Evolutionary conservation across 148 eudicot genomes (phyloP).

Genomic region (Rhododendron griersonianum): DNA sequence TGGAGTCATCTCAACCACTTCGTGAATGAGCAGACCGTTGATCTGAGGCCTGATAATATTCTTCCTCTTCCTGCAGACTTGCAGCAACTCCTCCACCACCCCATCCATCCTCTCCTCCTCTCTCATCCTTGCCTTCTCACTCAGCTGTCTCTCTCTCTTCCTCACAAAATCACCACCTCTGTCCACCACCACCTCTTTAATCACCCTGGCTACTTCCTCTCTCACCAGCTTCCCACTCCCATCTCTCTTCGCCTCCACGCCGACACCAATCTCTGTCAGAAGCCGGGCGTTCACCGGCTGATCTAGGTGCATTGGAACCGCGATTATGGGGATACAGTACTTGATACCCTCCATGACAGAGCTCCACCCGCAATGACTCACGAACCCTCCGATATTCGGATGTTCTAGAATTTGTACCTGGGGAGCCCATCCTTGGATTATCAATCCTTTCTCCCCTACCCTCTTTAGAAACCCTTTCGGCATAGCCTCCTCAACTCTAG

Average conservation of each 20-base stretch:
- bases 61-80: neutral
- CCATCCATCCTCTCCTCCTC: conserved; percentile 2
- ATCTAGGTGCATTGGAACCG: neutral
- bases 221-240: neutral
- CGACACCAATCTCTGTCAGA: neutral
- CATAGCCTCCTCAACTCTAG: neutral
- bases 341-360: conserved; percentile 1
- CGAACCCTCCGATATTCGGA: neutral
- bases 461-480: neutral
- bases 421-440: conserved; percentile 3
- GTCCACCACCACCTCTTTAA: neutral
- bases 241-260: neutral
- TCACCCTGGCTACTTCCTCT: neutral
- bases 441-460: neutral
- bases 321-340: neutral
- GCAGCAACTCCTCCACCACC: conserved; percentile 1
- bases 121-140: neutral
- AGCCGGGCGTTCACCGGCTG: neutral
- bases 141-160: neutral
- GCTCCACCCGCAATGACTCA: conserved; percentile 7
- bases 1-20: neutral
- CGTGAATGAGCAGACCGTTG: neutral
- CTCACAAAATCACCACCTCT: neutral
- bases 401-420: neutral
- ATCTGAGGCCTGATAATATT: neutral